Evolutionary conservation across 495 filamentous ascomycete species (phyloP).

Genomic region (Penicillium egyptiacum): DNA sequence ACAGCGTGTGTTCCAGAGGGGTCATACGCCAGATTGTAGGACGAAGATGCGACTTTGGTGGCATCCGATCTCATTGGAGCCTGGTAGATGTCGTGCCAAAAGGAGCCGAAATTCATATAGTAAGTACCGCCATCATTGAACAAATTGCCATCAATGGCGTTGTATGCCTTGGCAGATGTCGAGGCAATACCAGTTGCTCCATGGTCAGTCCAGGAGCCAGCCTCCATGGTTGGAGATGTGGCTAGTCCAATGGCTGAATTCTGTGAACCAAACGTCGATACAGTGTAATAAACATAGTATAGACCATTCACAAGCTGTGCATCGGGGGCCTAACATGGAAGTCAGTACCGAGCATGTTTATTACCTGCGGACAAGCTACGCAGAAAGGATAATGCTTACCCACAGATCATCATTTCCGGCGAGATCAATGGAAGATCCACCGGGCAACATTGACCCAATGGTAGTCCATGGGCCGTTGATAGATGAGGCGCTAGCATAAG

Average conservation of each 20-base stretch:
- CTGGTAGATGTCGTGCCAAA: constrained; percentile 70
- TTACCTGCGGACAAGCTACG: not conserved
- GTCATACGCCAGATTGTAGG: constrained; percentile 57
- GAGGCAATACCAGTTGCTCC: constrained; percentile 53
- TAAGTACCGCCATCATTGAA: constrained; percentile 49
- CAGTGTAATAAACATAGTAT: constrained; percentile 73
- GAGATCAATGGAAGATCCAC: constrained; percentile 60
- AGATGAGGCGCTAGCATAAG: constrained; percentile 58
- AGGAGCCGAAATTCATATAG: constrained; percentile 67
- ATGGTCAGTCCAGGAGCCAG: constrained; percentile 57
- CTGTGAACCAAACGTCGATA: constrained; percentile 66
- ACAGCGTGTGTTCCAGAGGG: constrained; percentile 50
- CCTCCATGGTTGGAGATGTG: constrained; percentile 59
- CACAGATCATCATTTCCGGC: constrained; percentile 62
- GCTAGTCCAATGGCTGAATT: constrained; percentile 68
- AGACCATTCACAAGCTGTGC: constrained; percentile 51
- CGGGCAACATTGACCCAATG: constrained; percentile 57
- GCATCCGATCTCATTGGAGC: constrained; percentile 54
- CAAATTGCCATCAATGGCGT: constrained; percentile 71
- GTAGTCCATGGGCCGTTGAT: constrained; percentile 68
- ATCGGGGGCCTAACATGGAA: constrained; percentile 61
- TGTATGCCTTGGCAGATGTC: constrained; percentile 54
- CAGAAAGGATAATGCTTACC: constrained; percentile 41
- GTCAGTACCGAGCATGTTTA: not conserved
- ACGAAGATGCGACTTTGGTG: constrained; percentile 36